Percentiles rank a stretch among this genome's conserved stretches.
Evolutionary conservation across 352 stramenopile genomes (phyloP).

Genomic region (Phytophthora constricta): DNA sequence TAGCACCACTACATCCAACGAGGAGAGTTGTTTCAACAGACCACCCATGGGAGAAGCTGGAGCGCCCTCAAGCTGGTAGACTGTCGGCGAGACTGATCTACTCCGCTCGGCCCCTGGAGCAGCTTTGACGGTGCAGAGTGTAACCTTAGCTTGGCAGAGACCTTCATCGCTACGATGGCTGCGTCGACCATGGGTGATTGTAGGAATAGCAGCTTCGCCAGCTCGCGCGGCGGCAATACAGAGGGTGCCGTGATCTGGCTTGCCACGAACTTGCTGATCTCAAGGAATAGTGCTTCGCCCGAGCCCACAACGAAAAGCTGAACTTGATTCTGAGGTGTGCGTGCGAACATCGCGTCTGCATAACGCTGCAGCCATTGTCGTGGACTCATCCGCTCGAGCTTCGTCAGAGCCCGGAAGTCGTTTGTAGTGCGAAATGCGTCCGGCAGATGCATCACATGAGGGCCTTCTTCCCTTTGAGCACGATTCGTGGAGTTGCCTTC

Average conservation of each 20-base stretch:
- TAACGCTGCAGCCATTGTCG: constrained; percentile 54
- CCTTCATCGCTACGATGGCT: constrained; percentile 16
- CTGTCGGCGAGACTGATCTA: constrained; percentile 27
- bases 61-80: constrained; percentile 50
- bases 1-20: constrained; percentile 72
- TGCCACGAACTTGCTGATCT: constrained; percentile 68
- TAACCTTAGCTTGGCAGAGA: constrained; percentile 73
- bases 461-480: constrained; percentile 8
- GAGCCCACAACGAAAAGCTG: constrained; percentile 86
- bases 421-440: constrained; percentile 51
- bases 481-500: constrained; percentile 12
- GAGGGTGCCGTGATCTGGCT: constrained; percentile 66
- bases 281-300: constrained; percentile 69
- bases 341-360: constrained; percentile 47
- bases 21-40: constrained; percentile 66
- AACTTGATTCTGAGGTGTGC: constrained; percentile 68
- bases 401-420: constrained; percentile 61
- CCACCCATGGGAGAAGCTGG: constrained; percentile 56
- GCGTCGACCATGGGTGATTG: constrained; percentile 24
- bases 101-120: constrained; percentile 26
- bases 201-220: constrained; percentile 62
- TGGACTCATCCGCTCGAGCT: constrained; percentile 48
- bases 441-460: constrained; percentile 23
- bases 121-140: constrained; percentile 74
- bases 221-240: constrained; percentile 27